Evolutionary conservation across 2,329 filamentous ascomycete species (phyloP).

Genomic region (Bipolaris sorokiniana): DNA sequence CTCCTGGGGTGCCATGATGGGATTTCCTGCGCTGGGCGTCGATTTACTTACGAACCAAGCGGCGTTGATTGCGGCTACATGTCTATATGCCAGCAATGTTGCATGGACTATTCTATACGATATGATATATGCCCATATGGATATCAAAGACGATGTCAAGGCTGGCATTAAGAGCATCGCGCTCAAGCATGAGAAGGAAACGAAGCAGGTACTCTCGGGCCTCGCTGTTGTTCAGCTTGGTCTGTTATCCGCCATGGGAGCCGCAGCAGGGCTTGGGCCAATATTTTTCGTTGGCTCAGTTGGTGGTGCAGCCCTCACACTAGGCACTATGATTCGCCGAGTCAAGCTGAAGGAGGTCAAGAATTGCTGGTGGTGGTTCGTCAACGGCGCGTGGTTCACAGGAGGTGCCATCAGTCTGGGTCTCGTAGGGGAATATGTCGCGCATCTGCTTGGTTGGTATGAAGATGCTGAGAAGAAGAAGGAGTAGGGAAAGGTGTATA

Average conservation of each 20-base stretch:
- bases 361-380: slow-evolving; percentile 71
- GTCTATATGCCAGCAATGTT: slow-evolving; percentile 77
- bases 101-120: slow-evolving; percentile 90
- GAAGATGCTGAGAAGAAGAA: slow-evolving; percentile 21
- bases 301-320: slow-evolving; percentile 61
- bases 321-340: slow-evolving; percentile 65
- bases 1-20: slow-evolving; percentile 88
- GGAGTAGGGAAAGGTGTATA: not conserved
- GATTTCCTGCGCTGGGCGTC: slow-evolving; percentile 81
- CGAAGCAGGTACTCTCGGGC: slow-evolving; percentile 75
- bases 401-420: slow-evolving; percentile 65
- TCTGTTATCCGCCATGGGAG: slow-evolving; percentile 72
- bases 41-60: slow-evolving; percentile 70
- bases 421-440: slow-evolving; percentile 60
- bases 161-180: slow-evolving; percentile 90
- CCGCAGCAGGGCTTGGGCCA: slow-evolving; percentile 65
- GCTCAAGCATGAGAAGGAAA: slow-evolving; percentile 76
- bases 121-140: slow-evolving; percentile 94
- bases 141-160: slow-evolving; percentile 83
- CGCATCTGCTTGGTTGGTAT: slow-evolving; percentile 35
- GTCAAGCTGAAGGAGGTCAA: slow-evolving; percentile 63
- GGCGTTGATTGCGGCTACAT: slow-evolving; percentile 69
- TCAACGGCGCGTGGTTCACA: slow-evolving; percentile 66
- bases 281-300: slow-evolving; percentile 65
- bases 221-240: slow-evolving; percentile 72